phyloP scores from a whole-genome alignment of 1,284 basidiomycete genomes.

The Fomitopsis pinicola region DNA sequence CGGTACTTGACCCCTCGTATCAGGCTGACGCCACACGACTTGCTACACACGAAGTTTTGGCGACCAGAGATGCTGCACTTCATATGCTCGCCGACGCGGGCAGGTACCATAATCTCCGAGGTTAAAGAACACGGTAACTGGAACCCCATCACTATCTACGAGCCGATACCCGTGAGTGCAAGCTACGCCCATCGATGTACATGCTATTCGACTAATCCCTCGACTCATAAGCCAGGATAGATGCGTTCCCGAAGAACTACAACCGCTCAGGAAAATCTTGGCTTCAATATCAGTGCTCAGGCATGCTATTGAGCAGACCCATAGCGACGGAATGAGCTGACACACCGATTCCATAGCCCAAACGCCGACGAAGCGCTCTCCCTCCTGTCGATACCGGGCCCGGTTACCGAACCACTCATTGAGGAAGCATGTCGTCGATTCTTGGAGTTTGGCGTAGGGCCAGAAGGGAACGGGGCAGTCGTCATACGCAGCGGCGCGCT shows the following conservation, averaged over 20 bases:
- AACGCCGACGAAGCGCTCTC: conserved; percentile 74
- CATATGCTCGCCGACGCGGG: conserved; percentile 79
- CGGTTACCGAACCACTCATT: conserved; percentile 45
- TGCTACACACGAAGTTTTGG: conserved; percentile 49
- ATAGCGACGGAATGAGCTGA: background rate
- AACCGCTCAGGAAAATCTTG: conserved; percentile 62
- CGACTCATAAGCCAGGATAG: conserved; percentile 46
- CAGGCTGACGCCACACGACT: conserved; percentile 68
- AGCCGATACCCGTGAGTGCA: conserved; percentile 75
- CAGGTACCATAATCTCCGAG: conserved; percentile 63
- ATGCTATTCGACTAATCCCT: background rate
- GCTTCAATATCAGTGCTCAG: conserved; percentile 62
- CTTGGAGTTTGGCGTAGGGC: conserved; percentile 53
- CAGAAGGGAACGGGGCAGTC: conserved; percentile 47
- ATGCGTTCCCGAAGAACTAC: conserved; percentile 76
- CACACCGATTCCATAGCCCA: conserved; percentile 44
- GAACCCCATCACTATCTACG: conserved; percentile 70
- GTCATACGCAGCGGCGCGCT: conserved; percentile 76
- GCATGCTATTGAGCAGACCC: conserved; percentile 29
- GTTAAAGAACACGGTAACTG: conserved; percentile 51
- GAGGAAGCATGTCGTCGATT: conserved; percentile 61
- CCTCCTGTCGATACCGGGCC: conserved; percentile 51
- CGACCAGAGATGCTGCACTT: conserved; percentile 73
- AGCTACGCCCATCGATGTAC: background rate
- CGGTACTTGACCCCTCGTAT: conserved; percentile 76